Conservation (phyloP, 1,284 basidiomycete species). For the Austroboletus niveus region DNA sequence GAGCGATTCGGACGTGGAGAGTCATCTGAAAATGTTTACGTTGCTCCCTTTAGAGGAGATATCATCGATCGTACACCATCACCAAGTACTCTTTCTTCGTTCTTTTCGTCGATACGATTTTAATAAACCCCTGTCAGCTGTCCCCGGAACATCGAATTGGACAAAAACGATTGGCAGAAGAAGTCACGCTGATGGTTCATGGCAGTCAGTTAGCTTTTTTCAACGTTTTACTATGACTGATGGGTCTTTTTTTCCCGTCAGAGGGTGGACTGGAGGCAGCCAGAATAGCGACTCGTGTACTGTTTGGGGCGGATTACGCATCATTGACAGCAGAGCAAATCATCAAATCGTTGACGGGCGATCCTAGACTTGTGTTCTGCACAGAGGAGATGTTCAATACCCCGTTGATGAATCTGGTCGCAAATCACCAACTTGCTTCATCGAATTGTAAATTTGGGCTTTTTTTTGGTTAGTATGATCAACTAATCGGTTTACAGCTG, state of each 20-base stretch:
- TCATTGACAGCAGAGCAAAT: constrained; percentile 28
- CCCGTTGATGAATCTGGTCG: constrained; percentile 26
- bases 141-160: constrained; percentile 63
- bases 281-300: constrained; percentile 32
- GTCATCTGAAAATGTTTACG: too few species aligned
- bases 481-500: constrained; percentile 22
- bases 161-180: constrained; percentile 79
- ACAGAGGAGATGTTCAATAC: constrained; percentile 29
- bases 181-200: constrained; percentile 89
- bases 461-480: not conserved
- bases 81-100: not conserved
- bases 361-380: constrained; percentile 33
- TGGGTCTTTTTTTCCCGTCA: constrained; percentile 5
- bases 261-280: constrained; percentile 32
- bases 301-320: constrained; percentile 33
- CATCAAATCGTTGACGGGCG: constrained; percentile 28
- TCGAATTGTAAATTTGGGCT: constrained; percentile 28
- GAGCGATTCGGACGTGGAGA: too few species aligned
- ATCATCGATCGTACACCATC: too few species aligned
- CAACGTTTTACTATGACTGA: constrained; percentile 1
- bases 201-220: constrained; percentile 46
- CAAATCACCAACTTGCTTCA: constrained; percentile 24
- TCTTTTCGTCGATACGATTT: not conserved
- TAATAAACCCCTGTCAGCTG: constrained; percentile 33
- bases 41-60: too few species aligned